phyloP scores from a whole-genome alignment of 78 protist genomes.

The Dictyostelium discoideum region dicty_2.7 NC_007089.4:5635501-5636000 shows the following conservation, averaged over 20 bases:
- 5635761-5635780: slow-evolving; percentile 39
- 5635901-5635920: slow-evolving; percentile 72
- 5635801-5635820: slow-evolving; percentile 56
- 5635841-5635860: slow-evolving; percentile 81
- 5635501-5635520: not conserved
- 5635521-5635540: not conserved
- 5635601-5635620: not conserved
- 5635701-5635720: slow-evolving; percentile 31
- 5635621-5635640: not conserved
- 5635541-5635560: not conserved
- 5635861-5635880: slow-evolving; percentile 72
- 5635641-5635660: too few relatives aligned
- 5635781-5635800: not conserved
- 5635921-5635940: slow-evolving; percentile 29
- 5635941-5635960: slow-evolving; percentile 82
- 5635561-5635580: not conserved
- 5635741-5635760: slow-evolving; percentile 43
- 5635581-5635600: too few relatives aligned
- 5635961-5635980: slow-evolving; percentile 15
- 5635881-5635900: slow-evolving; percentile 51
- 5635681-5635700: too few relatives aligned
- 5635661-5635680: not conserved
- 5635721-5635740: slow-evolving; percentile 31
- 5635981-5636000: not conserved
- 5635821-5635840: slow-evolving; percentile 76